phyloP scores from a whole-genome alignment of 192 early-diverging fungal species.

The Mortierella hygrophila region DNA sequence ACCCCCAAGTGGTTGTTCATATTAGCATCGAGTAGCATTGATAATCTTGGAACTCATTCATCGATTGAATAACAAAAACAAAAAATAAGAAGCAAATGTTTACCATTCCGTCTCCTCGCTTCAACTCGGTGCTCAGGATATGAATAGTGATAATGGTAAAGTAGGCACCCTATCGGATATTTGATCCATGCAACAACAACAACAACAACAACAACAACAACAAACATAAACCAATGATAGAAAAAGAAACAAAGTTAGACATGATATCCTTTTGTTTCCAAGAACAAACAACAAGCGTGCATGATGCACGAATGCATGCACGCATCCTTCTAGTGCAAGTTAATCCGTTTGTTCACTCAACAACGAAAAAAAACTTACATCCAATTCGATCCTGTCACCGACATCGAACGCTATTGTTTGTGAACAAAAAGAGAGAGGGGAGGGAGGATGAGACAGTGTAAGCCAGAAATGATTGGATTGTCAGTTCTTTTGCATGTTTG shows the following conservation, averaged over 20 bases:
- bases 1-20: neutral
- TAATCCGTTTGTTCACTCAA: neutral
- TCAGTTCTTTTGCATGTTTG: neutral
- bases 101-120: slow-evolving; percentile 46
- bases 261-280: neutral
- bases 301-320: neutral
- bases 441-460: neutral
- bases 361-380: slow-evolving; percentile 17
- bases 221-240: neutral
- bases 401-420: slow-evolving; percentile 36
- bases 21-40: neutral
- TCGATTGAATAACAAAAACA: neutral
- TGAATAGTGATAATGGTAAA: slow-evolving; percentile 35
- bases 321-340: no score
- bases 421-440: no score
- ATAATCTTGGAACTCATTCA: neutral
- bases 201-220: neutral
- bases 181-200: neutral
- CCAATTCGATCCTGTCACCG: slow-evolving; percentile 33
- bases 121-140: slow-evolving; percentile 49
- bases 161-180: slow-evolving; percentile 17
- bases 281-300: neutral
- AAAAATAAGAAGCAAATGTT: neutral
- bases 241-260: neutral
- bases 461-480: neutral